phyloP scores from a whole-genome alignment of 2,329 filamentous ascomycete species.

The Fusarium avenaceum region DNA sequence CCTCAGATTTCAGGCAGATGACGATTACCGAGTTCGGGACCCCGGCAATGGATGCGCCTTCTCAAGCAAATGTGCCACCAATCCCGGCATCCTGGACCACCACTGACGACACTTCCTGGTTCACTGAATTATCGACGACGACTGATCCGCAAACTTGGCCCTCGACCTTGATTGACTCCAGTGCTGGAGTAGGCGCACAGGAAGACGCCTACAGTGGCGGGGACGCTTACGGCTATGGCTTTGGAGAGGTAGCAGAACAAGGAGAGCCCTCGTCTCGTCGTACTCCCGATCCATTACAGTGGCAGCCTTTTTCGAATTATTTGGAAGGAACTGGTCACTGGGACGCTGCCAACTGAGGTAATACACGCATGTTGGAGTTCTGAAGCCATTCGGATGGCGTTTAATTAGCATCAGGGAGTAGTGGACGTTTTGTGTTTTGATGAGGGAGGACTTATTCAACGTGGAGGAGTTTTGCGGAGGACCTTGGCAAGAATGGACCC shows the following conservation, averaged over 20 bases:
- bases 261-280: neutral
- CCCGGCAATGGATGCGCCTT: neutral
- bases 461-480: neutral
- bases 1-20: neutral
- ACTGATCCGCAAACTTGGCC: neutral
- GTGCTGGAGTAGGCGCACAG: neutral
- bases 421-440: neutral
- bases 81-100: neutral
- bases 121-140: neutral
- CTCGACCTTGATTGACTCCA: neutral
- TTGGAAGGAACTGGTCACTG: neutral
- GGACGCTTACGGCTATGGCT: neutral
- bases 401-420: neutral
- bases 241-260: neutral
- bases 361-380: too few relatives aligned
- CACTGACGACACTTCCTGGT: neutral
- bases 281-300: neutral
- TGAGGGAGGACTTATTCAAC: neutral
- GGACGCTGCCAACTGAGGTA: rapidly evolving
- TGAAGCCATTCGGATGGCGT: neutral
- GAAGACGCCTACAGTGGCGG: neutral
- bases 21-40: neutral
- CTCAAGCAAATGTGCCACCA: neutral
- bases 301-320: neutral
- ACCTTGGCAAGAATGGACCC: too few relatives aligned